These are phyloP conservation scores for Rhododendron vialii DNA, from an alignment of 148 eudicot genomes.

Conservation along the genomic window DNA sequence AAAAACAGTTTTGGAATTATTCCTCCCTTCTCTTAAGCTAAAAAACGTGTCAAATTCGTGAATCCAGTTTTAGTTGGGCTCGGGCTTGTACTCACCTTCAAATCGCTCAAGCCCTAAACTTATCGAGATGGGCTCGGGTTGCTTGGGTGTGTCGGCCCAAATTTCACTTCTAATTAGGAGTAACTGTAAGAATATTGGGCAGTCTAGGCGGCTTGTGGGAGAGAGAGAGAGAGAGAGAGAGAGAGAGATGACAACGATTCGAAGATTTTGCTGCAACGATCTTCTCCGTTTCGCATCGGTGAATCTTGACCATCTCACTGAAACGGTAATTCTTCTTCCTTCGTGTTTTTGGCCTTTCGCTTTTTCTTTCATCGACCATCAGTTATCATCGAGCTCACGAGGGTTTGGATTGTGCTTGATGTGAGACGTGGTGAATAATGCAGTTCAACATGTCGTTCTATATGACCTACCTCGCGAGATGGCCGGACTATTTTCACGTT, in stretches of 20 bases:
- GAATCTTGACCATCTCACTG: conserved; percentile 91
- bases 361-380: neutral
- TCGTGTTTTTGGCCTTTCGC: neutral
- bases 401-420: neutral
- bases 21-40: no score
- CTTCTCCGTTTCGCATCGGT: conserved; percentile 87
- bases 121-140: neutral
- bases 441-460: conserved; percentile 99
- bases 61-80: no score
- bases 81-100: no score
- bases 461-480: conserved; percentile 93
- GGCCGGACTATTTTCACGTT: conserved; percentile 95
- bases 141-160: neutral
- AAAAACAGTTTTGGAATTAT: no score
- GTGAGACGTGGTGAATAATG: conserved; percentile 2
- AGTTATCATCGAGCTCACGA: neutral
- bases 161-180: no score
- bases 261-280: conserved; percentile 84
- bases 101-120: no score
- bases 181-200: neutral
- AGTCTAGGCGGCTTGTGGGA: neutral
- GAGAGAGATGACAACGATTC: conserved; percentile 72
- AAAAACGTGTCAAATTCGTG: no score
- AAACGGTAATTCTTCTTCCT: conserved; percentile 52
- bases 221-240: conserved; percentile 15